phyloP scores from a whole-genome alignment of 768 basidiomycete species.

The Xanthoconium purpureum region DNA sequence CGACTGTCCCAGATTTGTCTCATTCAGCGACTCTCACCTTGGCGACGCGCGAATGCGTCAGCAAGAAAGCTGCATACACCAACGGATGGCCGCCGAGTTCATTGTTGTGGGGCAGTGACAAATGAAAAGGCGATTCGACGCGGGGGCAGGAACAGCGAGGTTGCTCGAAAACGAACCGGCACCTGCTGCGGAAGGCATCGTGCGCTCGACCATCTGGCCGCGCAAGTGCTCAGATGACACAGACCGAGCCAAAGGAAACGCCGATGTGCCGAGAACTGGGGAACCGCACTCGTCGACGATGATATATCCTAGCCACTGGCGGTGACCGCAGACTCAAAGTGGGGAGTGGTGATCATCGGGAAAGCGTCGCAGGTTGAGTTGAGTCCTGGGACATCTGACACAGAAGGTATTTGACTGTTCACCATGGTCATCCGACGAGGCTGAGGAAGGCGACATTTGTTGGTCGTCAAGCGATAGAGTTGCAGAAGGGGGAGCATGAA shows the following conservation, averaged over 20 bases:
- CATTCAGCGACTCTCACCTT: slow-evolving; percentile 37
- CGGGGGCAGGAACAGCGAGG: slow-evolving; percentile 1
- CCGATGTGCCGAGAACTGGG: background rate
- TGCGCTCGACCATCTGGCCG: background rate
- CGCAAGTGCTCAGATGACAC: background rate
- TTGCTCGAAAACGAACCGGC: background rate
- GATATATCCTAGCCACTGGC: slow-evolving; percentile 1
- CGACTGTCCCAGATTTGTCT: background rate
- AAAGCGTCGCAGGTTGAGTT: slow-evolving; percentile 5
- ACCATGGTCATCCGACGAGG: background rate
- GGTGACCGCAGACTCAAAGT: slow-evolving; percentile 1
- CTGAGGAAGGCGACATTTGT: slow-evolving; percentile 32
- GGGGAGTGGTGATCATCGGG: slow-evolving; percentile 17
- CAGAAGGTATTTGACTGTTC: slow-evolving; percentile 28
- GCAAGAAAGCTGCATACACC: slow-evolving; percentile 40
- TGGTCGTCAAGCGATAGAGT: slow-evolving; percentile 32
- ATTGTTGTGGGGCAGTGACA: slow-evolving; percentile 10
- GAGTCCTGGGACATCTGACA: background rate
- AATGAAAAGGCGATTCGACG: slow-evolving; percentile 30
- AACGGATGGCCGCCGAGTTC: slow-evolving; percentile 2
- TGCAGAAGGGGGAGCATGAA: slow-evolving; percentile 17
- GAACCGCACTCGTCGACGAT: background rate
- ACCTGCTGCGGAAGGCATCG: background rate
- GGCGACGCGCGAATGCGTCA: slow-evolving; percentile 52
- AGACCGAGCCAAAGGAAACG: background rate